Base-by-base conservation (phyloP, 805 yeast genomes). In the Candida chauliodis region DNA sequence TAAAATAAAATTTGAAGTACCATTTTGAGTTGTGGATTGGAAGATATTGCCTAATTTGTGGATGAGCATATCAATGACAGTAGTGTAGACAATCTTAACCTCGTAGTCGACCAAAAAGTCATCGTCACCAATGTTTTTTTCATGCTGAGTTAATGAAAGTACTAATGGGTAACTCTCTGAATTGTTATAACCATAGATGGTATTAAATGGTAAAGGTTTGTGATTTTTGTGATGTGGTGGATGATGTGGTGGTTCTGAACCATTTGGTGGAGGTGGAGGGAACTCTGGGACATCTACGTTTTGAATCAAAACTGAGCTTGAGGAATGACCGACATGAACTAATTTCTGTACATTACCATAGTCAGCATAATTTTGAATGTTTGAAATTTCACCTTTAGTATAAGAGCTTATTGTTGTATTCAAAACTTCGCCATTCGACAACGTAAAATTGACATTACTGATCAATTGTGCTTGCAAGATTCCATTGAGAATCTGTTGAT, bases 291-390 rank as follows among this genome's bases (percentile, higher is more conserved):
- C 20, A 30, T 29, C 45, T 18, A 45, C 44, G 42, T 55, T 63
- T 35, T 47, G 35, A 11, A 54, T 42, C 4, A 55, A 43, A 21
- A 54, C 50, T 2, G 59, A 50, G 30, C 52, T 46, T 11, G 13
- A 11, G 3, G 52, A 44, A 17, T 31, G 37, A 3, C 62, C 61
- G 8, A 34, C 42, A 38, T 59, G 60, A 8, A 52, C 59, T 5
- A 59, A 20, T 7, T 44, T 49, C 50, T 75, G 78, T 2, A 44
- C 25, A 29, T 63, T 63, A 23, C 79, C 83, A 44, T 45, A 59
- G 18, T 57, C 45, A 1, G 47, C 24, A 37, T 75, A 61, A 5
- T 48, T 30, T 42, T 70, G 74, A 14, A 69, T 51, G 41, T 71
- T 76, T 4, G 61, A 46, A 31, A 61, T 62, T 9, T 48, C 49